Base-by-base conservation (phyloP, 495 filamentous ascomycete species). In the Daldinia loculata region DNA sequence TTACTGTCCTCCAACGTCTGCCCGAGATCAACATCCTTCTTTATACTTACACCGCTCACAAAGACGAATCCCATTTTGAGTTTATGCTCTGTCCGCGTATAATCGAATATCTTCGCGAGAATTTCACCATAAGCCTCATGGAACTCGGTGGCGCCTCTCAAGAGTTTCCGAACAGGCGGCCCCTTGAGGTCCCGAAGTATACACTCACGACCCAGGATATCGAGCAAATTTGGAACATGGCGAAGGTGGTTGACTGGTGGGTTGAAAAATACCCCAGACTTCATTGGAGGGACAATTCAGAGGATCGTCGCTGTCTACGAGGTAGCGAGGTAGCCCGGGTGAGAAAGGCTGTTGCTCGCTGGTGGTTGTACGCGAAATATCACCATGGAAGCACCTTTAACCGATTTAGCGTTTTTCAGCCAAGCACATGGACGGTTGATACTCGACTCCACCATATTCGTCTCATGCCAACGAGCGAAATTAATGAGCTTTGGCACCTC, bases 261-360 rank as follows among this genome's bases (percentile, higher is more conserved):
- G 80, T 90, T 61, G 85, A 87, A 69, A 67, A 82, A 39, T 95
- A 91, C 76, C 91, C 91, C 4, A 81, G 87, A 57, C 85, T 91
- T 67, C 88, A 89, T 64, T 94, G 92, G 89, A 83, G 83, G 32
- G 69, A 82, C 8, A 79, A 87, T 51, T 90, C 83, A 34, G 82
- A 86, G 61, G 79, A 86, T 56, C 86, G 91, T n/a, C 89, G 92
- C 12, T 82, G 87, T 4, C 82, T 95, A 9, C 84, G 75, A 0
- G 55, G 67, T 2, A 63, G 82, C 12, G 92, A 94, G 75, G 81
- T 85, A 19, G 79, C 81, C 26, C 83, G 86, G 5, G 66, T 93
- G n/a, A 80, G 57, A 75, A 74, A 29, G 61, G 69, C 66, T 5
- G 27, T 93, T 61, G 94, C 91, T 72, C 83, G 87, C 1, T 84